Percentiles rank a stretch among this genome's conserved stretches.
These are phyloP conservation scores for Penicillium sclerotiorum DNA, from an alignment of 2,329 filamentous ascomycete species.

Conservation along the genomic window DNA sequence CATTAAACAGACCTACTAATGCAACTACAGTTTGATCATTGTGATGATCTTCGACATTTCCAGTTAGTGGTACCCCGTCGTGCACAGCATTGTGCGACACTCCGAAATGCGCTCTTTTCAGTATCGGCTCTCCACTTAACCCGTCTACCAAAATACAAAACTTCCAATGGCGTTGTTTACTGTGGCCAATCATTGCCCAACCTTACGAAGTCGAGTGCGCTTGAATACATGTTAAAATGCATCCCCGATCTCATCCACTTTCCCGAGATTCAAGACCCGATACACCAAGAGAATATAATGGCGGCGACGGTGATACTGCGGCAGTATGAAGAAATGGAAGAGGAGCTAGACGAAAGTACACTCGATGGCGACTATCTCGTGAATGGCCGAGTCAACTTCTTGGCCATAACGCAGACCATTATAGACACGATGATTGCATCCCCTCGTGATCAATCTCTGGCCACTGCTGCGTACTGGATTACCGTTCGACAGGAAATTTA, in stretches of 20 bases:
- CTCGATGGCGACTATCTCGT: conserved; percentile 18
- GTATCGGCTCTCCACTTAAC: conserved; percentile 25
- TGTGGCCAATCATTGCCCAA: conserved; percentile 16
- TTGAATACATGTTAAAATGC: conserved; percentile 27
- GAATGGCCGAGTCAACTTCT: conserved; percentile 20
- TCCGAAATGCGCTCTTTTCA: conserved; percentile 28
- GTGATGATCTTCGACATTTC: conserved; percentile 24
- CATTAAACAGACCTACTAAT: no score
- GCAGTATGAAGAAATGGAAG: conserved; percentile 31
- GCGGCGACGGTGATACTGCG: conserved; percentile 28
- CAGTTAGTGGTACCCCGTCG: conserved; percentile 22
- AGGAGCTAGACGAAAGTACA: conserved; percentile 29
- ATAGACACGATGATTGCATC: conserved; percentile 25
- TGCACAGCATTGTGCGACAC: conserved; percentile 20
- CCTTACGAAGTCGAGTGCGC: conserved; percentile 18
- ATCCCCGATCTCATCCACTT: conserved; percentile 24
- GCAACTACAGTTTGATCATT: conserved; percentile 30
- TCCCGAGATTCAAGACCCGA: conserved; percentile 16
- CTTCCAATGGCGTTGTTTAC: conserved; percentile 16
- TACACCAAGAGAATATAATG: conserved; percentile 29
- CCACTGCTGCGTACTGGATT: conserved; percentile 28
- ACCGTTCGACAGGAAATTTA: conserved; percentile 29
- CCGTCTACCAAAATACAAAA: conserved; percentile 24
- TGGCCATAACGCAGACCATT: conserved; percentile 28
- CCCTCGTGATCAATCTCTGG: conserved; percentile 19